Evolutionary conservation across 345 rosid species (phyloP).

Genomic region (Geranium brycei): DNA sequence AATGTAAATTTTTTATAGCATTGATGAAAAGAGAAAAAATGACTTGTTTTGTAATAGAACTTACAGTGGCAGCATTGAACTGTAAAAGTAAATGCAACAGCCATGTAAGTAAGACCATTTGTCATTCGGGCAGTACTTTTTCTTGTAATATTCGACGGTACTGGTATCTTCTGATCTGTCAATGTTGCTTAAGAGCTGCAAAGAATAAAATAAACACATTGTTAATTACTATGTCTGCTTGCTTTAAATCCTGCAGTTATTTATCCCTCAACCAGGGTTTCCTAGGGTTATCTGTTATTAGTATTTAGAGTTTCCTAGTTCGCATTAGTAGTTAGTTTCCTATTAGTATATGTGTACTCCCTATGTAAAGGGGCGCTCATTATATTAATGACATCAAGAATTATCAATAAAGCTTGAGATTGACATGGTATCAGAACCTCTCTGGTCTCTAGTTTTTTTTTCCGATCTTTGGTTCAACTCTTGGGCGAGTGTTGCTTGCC

Average conservation of each 20-base stretch:
- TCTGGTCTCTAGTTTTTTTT: too few relatives aligned
- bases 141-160: conserved; percentile 39
- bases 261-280: too few relatives aligned
- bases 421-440: too few relatives aligned
- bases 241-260: background rate
- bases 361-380: too few relatives aligned
- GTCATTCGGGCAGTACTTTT: conserved; percentile 58
- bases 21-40: background rate
- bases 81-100: conserved; percentile 52
- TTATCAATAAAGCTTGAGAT: too few relatives aligned
- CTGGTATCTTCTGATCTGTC: conserved; percentile 34
- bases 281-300: too few relatives aligned
- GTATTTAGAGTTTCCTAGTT: too few relatives aligned
- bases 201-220: background rate
- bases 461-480: too few relatives aligned
- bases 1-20: conserved; percentile 2
- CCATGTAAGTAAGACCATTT: conserved; percentile 59
- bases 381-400: too few relatives aligned
- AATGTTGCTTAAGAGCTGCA: conserved; percentile 67
- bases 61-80: conserved; percentile 34
- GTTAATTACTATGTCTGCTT: background rate
- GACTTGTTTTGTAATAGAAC: conserved; percentile 10
- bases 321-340: too few relatives aligned
- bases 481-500: too few relatives aligned
- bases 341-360: too few relatives aligned